Evolutionary conservation across 108 stramenopile genomes (phyloP).

Genomic region (Conticribra weissflogii): DNA sequence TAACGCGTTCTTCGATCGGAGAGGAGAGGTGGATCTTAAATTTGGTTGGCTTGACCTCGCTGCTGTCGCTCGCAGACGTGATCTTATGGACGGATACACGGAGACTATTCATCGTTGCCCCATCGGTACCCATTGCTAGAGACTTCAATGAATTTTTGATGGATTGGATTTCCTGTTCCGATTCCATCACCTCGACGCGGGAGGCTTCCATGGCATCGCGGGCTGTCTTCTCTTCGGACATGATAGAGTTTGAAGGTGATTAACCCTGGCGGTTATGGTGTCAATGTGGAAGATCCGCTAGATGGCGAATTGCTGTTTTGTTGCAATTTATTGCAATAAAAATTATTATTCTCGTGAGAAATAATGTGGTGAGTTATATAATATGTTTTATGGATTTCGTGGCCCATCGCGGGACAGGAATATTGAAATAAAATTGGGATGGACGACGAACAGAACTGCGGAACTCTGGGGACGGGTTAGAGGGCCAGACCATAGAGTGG

Average conservation of each 20-base stretch:
- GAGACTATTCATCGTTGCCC: slow-evolving; percentile 43
- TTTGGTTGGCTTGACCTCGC: not conserved
- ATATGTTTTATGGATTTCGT: no score
- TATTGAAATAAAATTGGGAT: no score
- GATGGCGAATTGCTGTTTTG: not conserved
- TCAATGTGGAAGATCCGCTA: no score
- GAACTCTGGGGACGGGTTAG: no score
- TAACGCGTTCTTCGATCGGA: slow-evolving; percentile 67
- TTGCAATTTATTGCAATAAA: no score
- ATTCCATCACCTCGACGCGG: slow-evolving; percentile 63
- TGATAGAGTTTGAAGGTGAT: not conserved
- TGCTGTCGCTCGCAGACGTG: not conserved
- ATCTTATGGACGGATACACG: slow-evolving; percentile 60
- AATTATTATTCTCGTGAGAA: no score
- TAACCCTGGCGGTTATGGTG: no score
- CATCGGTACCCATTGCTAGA: slow-evolving; percentile 25
- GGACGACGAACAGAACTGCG: no score
- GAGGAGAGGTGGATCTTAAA: slow-evolving; percentile 75
- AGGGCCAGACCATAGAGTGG: no score
- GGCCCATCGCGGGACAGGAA: no score
- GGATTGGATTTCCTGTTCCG: slow-evolving; percentile 77
- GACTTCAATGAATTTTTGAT: slow-evolving; percentile 63
- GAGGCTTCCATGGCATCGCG: slow-evolving; percentile 44
- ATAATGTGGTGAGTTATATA: no score
- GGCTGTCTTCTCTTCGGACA: slow-evolving; percentile 21